Base-by-base conservation (phyloP, 768 basidiomycete species). In the Hirschioporus abietinus region DNA sequence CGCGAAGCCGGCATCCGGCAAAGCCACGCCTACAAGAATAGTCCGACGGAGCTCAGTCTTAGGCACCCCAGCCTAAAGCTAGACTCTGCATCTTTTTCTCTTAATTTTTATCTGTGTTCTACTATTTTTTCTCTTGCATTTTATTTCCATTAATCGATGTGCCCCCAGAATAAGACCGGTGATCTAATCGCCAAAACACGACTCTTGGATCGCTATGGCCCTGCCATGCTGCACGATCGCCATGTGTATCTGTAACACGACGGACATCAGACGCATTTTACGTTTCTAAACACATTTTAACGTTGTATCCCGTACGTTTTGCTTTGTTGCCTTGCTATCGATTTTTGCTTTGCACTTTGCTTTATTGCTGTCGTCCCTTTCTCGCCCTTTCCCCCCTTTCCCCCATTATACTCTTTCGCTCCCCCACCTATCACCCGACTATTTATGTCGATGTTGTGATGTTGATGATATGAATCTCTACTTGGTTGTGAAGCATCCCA, bases 371-470 rank as follows among this genome's bases (percentile, higher is more conserved):
- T 20, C 42, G 12, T 20, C 42, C 12, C 42, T 2, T 12, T 20
- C 12, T 10, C 4, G 5, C 15, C 20, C 42, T 20, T 20, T 10
- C 4, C 42, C 15, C 20, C 42, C 42, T 20, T 20, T 52, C 12
- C 42, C 12, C 42, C 42, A 20, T 30, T 30, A 30, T 30, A 52
- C 12, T 52, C 20, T 10, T 52, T 20, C 42, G 42, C 7, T 52
- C 20, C 42, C 42, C 42, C 20, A 30, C 30, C 20, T 52, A 52
- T 52, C 20, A 12, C 20, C 20, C 42, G 42, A 52, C 42, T 52
- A 52, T 52, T 52, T 52, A 52, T 52, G 42, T 52, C 42, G 42
- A 52, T 52, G 42, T 52, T 52, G 42, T 52, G 42, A 52, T 52
- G 42, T 52, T 52, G 42, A 3, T 52, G 42, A 5, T 52, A 52